Base-by-base conservation (phyloP, 2,329 filamentous ascomycete species). In the Nemania serpens region DNA sequence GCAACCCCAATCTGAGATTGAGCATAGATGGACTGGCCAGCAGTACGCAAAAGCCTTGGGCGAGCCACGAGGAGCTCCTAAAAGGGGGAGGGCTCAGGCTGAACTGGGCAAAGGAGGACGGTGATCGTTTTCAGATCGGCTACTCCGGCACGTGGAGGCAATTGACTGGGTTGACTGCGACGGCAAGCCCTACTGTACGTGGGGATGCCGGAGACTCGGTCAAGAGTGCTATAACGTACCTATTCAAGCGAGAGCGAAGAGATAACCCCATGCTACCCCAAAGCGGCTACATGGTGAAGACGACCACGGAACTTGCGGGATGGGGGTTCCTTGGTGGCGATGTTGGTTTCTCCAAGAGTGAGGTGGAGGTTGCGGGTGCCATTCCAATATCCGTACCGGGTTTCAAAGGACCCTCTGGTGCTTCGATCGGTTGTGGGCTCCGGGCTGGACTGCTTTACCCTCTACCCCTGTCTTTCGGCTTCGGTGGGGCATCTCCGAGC, bases 311-410 rank as follows among this genome's bases (percentile, higher is more conserved):
- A 72, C 75, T 98, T n/a, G 94, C 95, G 2, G 94, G 95, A 11
- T 87, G 90, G 75, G 93, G 94, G 0, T 88, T 90, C 0, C 79
- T 99, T 17, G 86, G 85, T 64, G 95, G 95, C 41, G 95, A 98
- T 70, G 93, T 97, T 1, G 88, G 90, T n/a, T 98, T 97, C 75
- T 91, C 87, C 75, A 99, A 97, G 77, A 87, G 88, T n/a, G 93
- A 98, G 75, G 70, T 94, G 15, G 94, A 98, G 75, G 81, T 91
- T 1, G 88, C 91, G 63, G 86, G 86, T 58, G 92, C 92, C 2
- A 62, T 94, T 1, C 88, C 93, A 0, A 81, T 97, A 20, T 81
- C 88, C 0, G 78, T 95, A 13, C 90, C 90, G 0, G 87, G 88
- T 1, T 74, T 88, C n/a, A 76, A 82, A 65, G 87, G 86, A 25